These are phyloP conservation scores for Chloropicon primus DNA, from an alignment of 139 green algal species.

Conservation along the genomic window DNA sequence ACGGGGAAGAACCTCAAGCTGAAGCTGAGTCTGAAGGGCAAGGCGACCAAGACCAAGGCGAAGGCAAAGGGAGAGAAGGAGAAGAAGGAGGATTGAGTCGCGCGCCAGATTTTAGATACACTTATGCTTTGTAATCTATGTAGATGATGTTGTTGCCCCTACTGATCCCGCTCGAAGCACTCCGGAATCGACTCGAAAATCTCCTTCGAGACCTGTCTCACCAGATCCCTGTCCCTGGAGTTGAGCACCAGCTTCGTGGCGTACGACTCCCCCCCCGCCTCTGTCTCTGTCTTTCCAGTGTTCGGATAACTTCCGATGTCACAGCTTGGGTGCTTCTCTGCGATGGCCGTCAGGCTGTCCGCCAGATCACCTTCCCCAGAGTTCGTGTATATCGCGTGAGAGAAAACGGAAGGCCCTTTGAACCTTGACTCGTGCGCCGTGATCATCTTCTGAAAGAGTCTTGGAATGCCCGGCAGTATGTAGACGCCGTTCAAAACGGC, in stretches of 20 bases:
- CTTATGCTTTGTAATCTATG: no score
- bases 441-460: slow-evolving; percentile 56
- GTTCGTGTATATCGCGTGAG: slow-evolving; percentile 16
- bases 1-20: neutral
- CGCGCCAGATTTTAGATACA: no score
- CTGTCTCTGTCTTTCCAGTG: neutral
- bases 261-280: neutral
- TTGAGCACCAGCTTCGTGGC: neutral
- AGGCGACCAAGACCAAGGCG: neutral
- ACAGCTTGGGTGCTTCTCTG: slow-evolving; percentile 6
- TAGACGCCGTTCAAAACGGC: slow-evolving; percentile 39
- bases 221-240: neutral
- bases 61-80: neutral
- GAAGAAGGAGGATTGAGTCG: neutral
- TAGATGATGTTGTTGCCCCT: no score
- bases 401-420: slow-evolving; percentile 12
- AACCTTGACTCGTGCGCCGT: slow-evolving; percentile 29
- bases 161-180: neutral
- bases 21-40: neutral
- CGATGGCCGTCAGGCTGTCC: slow-evolving; percentile 14
- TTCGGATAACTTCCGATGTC: neutral
- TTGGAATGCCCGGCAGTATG: slow-evolving; percentile 59
- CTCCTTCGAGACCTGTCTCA: neutral
- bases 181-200: neutral
- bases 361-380: slow-evolving; percentile 33